Conservation (phyloP, 2,329 filamentous ascomycete species). For the Arthrinium puccinioides region DNA sequence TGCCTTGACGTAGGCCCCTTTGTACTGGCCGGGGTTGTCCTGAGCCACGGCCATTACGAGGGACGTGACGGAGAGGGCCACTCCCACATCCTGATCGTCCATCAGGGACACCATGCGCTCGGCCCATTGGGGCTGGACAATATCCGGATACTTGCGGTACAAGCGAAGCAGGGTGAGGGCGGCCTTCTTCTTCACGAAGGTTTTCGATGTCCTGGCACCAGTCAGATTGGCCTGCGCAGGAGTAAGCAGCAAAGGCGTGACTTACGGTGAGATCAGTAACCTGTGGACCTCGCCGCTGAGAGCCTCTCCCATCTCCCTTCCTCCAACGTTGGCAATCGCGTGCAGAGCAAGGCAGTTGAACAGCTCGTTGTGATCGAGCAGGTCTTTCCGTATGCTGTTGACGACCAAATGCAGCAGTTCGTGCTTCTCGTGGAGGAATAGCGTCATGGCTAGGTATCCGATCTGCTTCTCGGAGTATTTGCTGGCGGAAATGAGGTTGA, state of each 20-base stretch:
- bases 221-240: constrained; percentile 7
- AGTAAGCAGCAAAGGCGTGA: constrained; percentile 11
- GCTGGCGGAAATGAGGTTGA: constrained; percentile 91
- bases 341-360: constrained; percentile 96
- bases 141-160: constrained; percentile 89
- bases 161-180: constrained; percentile 86
- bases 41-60: constrained; percentile 91
- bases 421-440: constrained; percentile 96
- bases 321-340: constrained; percentile 95
- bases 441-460: constrained; percentile 91
- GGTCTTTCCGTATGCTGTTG: constrained; percentile 95
- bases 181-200: constrained; percentile 99
- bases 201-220: constrained; percentile 59
- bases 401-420: constrained; percentile 93
- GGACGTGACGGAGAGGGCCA: constrained; percentile 91
- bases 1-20: constrained; percentile 88
- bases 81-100: constrained; percentile 92
- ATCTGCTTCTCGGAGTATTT: constrained; percentile 99
- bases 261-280: constrained; percentile 87
- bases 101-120: constrained; percentile 98
- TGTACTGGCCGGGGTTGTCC: constrained; percentile 91
- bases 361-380: constrained; percentile 90
- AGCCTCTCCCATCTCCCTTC: constrained; percentile 94
- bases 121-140: constrained; percentile 94
- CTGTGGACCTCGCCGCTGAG: constrained; percentile 87